Base-by-base conservation (phyloP, 371 early-diverging fungal species). In the Capillidium heterosporum region DNA sequence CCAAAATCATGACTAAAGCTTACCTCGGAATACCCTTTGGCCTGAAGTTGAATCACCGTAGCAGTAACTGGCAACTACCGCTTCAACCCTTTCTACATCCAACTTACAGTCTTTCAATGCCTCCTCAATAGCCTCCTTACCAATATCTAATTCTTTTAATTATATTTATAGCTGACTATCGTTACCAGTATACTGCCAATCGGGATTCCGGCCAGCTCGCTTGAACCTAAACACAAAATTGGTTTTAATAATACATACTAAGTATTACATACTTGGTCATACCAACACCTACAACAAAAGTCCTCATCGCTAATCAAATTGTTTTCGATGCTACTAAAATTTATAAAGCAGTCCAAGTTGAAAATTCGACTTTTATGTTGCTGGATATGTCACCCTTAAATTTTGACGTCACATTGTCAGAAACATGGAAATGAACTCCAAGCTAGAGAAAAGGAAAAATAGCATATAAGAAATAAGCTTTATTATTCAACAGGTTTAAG, bases 11-110 rank as follows among this genome's bases (percentile, higher is more conserved):
- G 11, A 39, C n/a, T 8, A 13, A 39, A 57, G 26, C 19, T 21
- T 39, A 27, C 31, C 24, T 35, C 53, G 29, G 21, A 53, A 60
- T 1, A 77, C 77, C 43, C 87, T 75, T 69, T 87, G 84, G 19
- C 85, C 87, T 32, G 73, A 73, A 0, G 84, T 81, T 29, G 76
- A 76, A 59, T 87, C 87, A 49, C 79, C 82, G 56, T 73, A 79
- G 52, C 70, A 70, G 62, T 76, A 80, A 24, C 78, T 81, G 31
- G 68, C 73, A n/a, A 71, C 63, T 42, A 78, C 82, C 59, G 63
- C 62, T 7, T 56, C 48, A 48, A 87, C 72, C 41, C 61, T 60
- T 62, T 83, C 82, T 63, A 82, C 84, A 32, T 76, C 72, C 42
- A 84, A 59, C 31, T 72, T 69, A 28, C 76, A 75, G 67, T 85